These are phyloP conservation scores for Saccharomycopsis hybrid DNA, from an alignment of 1,139 yeast species.

Conservation along the genomic window DNA sequence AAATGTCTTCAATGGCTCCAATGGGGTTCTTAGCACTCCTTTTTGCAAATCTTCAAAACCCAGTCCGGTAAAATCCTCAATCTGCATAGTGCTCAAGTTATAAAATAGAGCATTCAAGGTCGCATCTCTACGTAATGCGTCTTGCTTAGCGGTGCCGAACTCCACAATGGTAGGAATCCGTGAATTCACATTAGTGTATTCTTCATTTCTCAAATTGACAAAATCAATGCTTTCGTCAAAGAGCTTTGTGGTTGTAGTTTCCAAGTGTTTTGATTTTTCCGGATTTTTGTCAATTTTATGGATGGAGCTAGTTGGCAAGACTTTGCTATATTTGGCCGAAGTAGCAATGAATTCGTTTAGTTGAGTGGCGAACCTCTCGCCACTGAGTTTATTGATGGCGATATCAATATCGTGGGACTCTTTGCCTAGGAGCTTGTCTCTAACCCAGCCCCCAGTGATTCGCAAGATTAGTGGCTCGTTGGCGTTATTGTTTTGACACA, in stretches of 20 bases:
- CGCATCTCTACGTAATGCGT: conserved; percentile 90
- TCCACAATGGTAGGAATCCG: conserved; percentile 62
- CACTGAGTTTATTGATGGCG: conserved; percentile 78
- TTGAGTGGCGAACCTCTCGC: conserved; percentile 74
- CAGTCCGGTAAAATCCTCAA: conserved; percentile 77
- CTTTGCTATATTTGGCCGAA: conserved; percentile 20
- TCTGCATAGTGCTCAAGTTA: conserved; percentile 56
- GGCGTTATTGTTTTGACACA: background rate
- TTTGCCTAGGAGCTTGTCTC: conserved; percentile 81
- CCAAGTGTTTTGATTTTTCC: conserved; percentile 90
- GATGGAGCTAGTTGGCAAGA: conserved; percentile 33
- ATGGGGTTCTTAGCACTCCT: conserved; percentile 81
- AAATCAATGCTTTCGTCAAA: conserved; percentile 83
- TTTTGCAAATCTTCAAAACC: conserved; percentile 66
- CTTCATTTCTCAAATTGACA: conserved; percentile 84
- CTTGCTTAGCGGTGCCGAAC: conserved; percentile 88
- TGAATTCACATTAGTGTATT: conserved; percentile 63
- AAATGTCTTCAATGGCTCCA: conserved; percentile 78
- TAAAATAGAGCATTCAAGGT: conserved; percentile 88
- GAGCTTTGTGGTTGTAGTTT: conserved; percentile 87
- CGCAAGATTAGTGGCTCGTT: conserved; percentile 46
- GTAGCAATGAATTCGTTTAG: conserved; percentile 46
- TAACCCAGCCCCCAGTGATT: conserved; percentile 98
- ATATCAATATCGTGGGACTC: conserved; percentile 86
- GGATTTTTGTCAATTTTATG: conserved; percentile 91